Conservation (phyloP, 768 basidiomycete species). For the Naganishia antarctica region DNA sequence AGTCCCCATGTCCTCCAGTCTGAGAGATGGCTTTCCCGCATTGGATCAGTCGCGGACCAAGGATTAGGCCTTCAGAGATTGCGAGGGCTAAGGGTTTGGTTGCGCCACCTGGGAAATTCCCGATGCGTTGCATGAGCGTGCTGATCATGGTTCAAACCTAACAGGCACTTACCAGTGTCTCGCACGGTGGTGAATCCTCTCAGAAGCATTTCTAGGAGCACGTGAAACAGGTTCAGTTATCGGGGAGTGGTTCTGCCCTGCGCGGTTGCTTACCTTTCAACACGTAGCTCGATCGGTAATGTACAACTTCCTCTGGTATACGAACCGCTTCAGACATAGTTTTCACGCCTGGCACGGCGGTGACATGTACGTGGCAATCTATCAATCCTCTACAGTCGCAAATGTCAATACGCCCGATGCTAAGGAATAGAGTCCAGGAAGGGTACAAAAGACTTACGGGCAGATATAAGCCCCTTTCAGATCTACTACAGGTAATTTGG, state of each 20-base stretch:
- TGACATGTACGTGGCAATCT: slow-evolving; percentile 54
- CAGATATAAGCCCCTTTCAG: slow-evolving; percentile 51
- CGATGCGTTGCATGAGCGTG: no score
- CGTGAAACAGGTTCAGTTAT: background rate
- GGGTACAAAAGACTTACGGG: slow-evolving; percentile 33
- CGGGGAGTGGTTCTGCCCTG: no score
- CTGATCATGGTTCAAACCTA: background rate
- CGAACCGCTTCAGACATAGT: slow-evolving; percentile 50
- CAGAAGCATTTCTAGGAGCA: slow-evolving; percentile 50
- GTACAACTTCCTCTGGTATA: slow-evolving; percentile 46
- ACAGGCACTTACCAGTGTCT: slow-evolving; percentile 37
- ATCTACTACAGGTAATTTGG: slow-evolving; percentile 39
- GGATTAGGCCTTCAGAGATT: slow-evolving; percentile 50
- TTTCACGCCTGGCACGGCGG: slow-evolving; percentile 51
- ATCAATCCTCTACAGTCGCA: slow-evolving; percentile 48
- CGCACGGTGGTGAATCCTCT: slow-evolving; percentile 53
- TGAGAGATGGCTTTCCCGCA: slow-evolving; percentile 53
- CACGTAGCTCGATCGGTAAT: slow-evolving; percentile 50
- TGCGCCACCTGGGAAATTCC: slow-evolving; percentile 47
- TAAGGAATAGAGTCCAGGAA: background rate
- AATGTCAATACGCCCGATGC: background rate
- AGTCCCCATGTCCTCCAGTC: slow-evolving; percentile 53
- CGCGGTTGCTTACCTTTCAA: slow-evolving; percentile 42
- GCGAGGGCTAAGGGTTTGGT: slow-evolving; percentile 51
- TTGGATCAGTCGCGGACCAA: slow-evolving; percentile 51